Evolutionary conservation across 2,329 filamentous ascomycete species (phyloP).

Genomic region (Alternaria triticimaculans): DNA sequence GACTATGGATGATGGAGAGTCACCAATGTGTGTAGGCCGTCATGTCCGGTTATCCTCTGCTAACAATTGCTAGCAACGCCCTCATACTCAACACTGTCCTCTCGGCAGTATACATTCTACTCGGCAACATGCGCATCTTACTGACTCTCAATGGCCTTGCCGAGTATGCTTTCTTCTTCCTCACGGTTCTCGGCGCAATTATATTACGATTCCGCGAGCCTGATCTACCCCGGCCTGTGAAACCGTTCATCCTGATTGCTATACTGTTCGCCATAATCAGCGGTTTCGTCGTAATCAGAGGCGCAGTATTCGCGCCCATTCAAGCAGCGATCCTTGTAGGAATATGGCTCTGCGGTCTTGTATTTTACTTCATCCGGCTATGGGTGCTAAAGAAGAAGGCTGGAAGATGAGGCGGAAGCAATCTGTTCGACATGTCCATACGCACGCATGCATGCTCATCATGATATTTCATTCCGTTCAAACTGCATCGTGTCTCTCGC

Average conservation of each 20-base stretch:
- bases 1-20: slow-evolving; percentile 43
- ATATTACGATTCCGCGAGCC: slow-evolving; percentile 65
- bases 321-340: slow-evolving; percentile 40
- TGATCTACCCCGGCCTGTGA: slow-evolving; percentile 62
- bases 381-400: slow-evolving; percentile 7
- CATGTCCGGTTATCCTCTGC: background rate
- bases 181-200: slow-evolving; percentile 66
- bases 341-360: slow-evolving; percentile 37
- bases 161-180: slow-evolving; percentile 68
- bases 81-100: slow-evolving; percentile 42
- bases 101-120: slow-evolving; percentile 65
- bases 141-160: slow-evolving; percentile 58
- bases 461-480: background rate
- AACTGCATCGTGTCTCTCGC: background rate
- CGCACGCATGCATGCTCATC: background rate
- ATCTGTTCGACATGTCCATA: background rate
- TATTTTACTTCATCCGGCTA: slow-evolving; percentile 23
- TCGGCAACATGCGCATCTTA: slow-evolving; percentile 68
- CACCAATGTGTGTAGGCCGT: slow-evolving; percentile 37
- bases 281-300: slow-evolving; percentile 45
- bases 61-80: slow-evolving; percentile 32
- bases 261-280: slow-evolving; percentile 64
- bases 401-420: background rate
- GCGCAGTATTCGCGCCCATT: slow-evolving; percentile 44
- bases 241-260: slow-evolving; percentile 62